phyloP scores from a whole-genome alignment of 225 moss, liverwort and hornwort species.

The Takakia lepidozioides region DNA sequence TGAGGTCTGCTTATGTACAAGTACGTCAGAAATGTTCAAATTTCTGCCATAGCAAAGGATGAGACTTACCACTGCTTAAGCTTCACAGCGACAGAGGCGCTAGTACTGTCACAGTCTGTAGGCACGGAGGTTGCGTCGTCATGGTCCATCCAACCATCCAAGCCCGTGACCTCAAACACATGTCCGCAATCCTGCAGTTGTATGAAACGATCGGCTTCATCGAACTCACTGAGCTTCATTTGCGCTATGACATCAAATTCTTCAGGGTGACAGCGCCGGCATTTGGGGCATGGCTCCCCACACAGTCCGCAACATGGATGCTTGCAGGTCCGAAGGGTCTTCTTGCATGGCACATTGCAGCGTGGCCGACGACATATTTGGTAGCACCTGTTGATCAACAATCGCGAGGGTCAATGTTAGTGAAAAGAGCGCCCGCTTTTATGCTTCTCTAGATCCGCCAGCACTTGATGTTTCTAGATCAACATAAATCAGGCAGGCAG shows the following conservation, averaged over 20 bases:
- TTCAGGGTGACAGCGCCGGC: conserved; percentile 23
- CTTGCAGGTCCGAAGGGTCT: conserved; percentile 6
- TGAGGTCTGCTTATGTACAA: too few relatives aligned
- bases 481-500: too few relatives aligned
- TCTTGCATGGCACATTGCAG: conserved; percentile 26
- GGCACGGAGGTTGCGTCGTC: conserved; percentile 6
- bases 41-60: too few relatives aligned
- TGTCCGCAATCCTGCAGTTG: conserved; percentile 31
- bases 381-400: conserved; percentile 11
- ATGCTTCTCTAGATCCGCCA: too few relatives aligned
- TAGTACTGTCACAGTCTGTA: neutral
- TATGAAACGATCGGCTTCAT: conserved; percentile 19
- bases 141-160: conserved; percentile 38
- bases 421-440: too few relatives aligned
- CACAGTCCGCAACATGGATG: conserved; percentile 37
- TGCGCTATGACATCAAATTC: conserved; percentile 23
- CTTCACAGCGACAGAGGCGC: conserved; percentile 11
- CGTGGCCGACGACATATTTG: conserved; percentile 32
- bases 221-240: conserved; percentile 17
- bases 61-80: conserved; percentile 33
- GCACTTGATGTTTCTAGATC: too few relatives aligned
- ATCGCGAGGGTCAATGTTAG: too few relatives aligned
- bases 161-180: conserved; percentile 26
- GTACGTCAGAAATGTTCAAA: too few relatives aligned
- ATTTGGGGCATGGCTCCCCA: conserved; percentile 42